Base-by-base conservation (phyloP, 495 filamentous ascomycete species). In the Penicillium cosmopolitanum region DNA sequence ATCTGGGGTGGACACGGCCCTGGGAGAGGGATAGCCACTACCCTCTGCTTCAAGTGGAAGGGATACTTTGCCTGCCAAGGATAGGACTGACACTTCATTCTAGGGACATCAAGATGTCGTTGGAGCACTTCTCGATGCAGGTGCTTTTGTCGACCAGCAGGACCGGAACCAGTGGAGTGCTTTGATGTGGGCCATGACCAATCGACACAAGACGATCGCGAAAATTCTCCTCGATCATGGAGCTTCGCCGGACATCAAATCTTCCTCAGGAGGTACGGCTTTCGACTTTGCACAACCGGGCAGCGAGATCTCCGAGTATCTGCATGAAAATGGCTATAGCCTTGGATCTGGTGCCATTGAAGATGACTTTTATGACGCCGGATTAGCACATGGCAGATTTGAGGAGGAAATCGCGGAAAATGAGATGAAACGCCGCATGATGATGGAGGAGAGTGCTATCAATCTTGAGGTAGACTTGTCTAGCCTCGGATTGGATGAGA, bases 371-470 rank as follows among this genome's bases (percentile, higher is more conserved):
- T 99, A 99, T 71, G 92, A 95, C 60, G 85, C 87, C 1, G 95
- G 96, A 13, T 88, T 98, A 65, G 93, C 89, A 3, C 92, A 98
- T 69, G 94, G 96, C 62, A 86, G 86, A 50, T 98, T 98, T 64
- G 96, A 98, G 71, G 92, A 98, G 66, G 95, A 98, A 64, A 86
- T 98, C 82, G 93, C 94, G 5, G 95, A 98, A 73, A 98, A 92
- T 61, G 95, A 98, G 73, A 85, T 96, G 84, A 90, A 92, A 64
- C 82, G 94, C 55, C 87, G 95, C 18, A 98, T 99, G 96, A 97
- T 99, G 94, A 98, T 98, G 95, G 97, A 98, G 88, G 96, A 99
- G 72, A 99, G 95, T 69, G 93, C 96, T 11, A 88, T 96, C 56
- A 97, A 99, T 70, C 80, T 99, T 33, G 95, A 99, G 72, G 95